These are phyloP conservation scores for Penicillium sp. DNA, from an alignment of 2,329 filamentous ascomycete genomes.

Conservation along the genomic window DNA sequence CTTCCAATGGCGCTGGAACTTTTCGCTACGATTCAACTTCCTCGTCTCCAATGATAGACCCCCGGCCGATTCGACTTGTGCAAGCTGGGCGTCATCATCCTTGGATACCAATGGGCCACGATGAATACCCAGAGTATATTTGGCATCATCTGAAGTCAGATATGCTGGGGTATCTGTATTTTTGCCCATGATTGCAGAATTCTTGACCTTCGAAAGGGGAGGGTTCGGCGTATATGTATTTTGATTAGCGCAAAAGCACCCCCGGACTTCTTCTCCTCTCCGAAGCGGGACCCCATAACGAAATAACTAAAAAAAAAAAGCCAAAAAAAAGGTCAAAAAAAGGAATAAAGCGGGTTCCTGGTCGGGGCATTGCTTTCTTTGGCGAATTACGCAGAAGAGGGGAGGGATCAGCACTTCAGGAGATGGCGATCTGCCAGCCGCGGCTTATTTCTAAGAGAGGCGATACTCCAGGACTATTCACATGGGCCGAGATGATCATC, in stretches of 20 bases:
- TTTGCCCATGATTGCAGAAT: conserved; percentile 22
- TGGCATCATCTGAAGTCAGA: conserved; percentile 28
- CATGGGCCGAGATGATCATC: conserved; percentile 17
- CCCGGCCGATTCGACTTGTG: conserved; percentile 28
- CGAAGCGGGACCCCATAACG: not conserved
- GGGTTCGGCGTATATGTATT: conserved; percentile 4
- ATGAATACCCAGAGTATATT: conserved; percentile 30
- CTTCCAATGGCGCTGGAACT: conserved; percentile 34
- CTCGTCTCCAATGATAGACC: conserved; percentile 27
- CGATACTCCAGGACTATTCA: conserved; percentile 20
- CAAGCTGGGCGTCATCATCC: conserved; percentile 20
- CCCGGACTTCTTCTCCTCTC: not conserved
- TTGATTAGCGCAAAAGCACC: not conserved
- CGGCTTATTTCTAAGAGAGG: conserved; percentile 9
- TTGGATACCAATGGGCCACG: conserved; percentile 27
- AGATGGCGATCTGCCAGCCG: conserved; percentile 25
- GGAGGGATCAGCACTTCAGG: conserved; percentile 17
- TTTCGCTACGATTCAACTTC: conserved; percentile 25
- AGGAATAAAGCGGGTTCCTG: not conserved
- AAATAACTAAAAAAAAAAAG: not conserved
- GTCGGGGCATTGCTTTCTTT: conserved; percentile 18
- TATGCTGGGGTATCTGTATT: conserved; percentile 24
- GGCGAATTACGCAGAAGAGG: conserved; percentile 12
- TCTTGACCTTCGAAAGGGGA: not conserved
- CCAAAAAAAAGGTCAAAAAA: not conserved